Evolutionary conservation across 2,329 filamentous ascomycete genomes (phyloP).

Genomic region (Penicillium sp.): DNA sequence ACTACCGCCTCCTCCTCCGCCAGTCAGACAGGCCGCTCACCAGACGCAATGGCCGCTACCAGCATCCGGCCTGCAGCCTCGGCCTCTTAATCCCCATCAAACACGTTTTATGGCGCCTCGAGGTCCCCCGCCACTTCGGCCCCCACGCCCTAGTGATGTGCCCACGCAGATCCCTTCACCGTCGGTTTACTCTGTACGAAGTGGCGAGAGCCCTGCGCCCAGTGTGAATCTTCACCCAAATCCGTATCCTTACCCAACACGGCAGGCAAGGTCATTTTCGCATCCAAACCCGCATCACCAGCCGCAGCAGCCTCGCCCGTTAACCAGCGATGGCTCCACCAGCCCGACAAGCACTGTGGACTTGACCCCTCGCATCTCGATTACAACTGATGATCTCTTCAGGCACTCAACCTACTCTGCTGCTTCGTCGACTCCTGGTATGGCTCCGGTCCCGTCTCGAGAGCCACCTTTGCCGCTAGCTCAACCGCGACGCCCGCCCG

Average conservation of each 20-base stretch:
- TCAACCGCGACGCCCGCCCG: slow-evolving; percentile 27
- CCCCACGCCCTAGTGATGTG: slow-evolving; percentile 38
- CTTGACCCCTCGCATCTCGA: slow-evolving; percentile 27
- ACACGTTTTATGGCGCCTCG: slow-evolving; percentile 29
- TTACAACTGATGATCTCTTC: slow-evolving; percentile 30
- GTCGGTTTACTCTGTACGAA: slow-evolving; percentile 36
- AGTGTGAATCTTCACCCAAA: slow-evolving; percentile 15
- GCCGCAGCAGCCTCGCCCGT: slow-evolving; percentile 14
- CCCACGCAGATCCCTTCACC: slow-evolving; percentile 34
- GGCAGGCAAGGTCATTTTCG: slow-evolving; percentile 29
- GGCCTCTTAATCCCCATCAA: slow-evolving; percentile 28
- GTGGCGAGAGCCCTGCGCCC: slow-evolving; percentile 25
- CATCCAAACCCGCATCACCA: slow-evolving; percentile 24
- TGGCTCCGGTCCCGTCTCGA: slow-evolving; percentile 24
- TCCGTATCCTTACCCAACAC: slow-evolving; percentile 14
- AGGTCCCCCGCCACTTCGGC: slow-evolving; percentile 44
- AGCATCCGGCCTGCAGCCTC: slow-evolving; percentile 26
- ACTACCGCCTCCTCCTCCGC: slow-evolving; percentile 16
- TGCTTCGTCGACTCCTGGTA: slow-evolving; percentile 32
- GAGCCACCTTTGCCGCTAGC: slow-evolving; percentile 19
- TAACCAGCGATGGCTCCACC: slow-evolving; percentile 15
- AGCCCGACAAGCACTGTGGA: slow-evolving; percentile 25
- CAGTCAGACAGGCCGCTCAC: slow-evolving; percentile 30
- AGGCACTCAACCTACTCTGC: slow-evolving; percentile 29
- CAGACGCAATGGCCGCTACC: slow-evolving; percentile 50